Evolutionary conservation across 768 basidiomycete species (phyloP), one percentile per base, ranked within the genome.

Genomic region (Coprinopsis cinerea): DNA sequence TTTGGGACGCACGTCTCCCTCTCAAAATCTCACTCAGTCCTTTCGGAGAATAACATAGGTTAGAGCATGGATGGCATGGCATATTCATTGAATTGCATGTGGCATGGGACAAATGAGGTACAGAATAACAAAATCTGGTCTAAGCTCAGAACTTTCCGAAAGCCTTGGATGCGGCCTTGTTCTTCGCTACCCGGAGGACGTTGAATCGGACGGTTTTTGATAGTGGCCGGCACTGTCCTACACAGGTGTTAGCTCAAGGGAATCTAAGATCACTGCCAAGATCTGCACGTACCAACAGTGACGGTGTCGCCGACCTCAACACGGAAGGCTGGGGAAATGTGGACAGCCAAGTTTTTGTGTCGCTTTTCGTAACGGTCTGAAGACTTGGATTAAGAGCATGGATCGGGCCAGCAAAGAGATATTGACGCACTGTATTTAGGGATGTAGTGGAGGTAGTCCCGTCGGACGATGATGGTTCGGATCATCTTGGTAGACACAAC

Each of bases 141-240:
- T 49, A 51, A 13, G 55, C 57, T 66, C 55, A 92, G 77, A 97
- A 98, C 83, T 97, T 97, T 74, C 82, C 81, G 76, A 98, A 98
- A 45, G 88, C 75, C 79, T 95, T 96, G 52, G 82, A 70, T 27
- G 91, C 66, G 10, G 91, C 92, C 82, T 93, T 94, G 83, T 73
- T 93, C 83, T 88, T 92, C 57, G 83, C 68, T 69, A 99, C 95
- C 62, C 94, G 88, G 66, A 98, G 71, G 52, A 99, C 96, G 73
- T 99, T 99, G 86, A 99, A 99, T 44, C 96, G 90, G 63, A 97
- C 92, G 27, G 95, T 98, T 75, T 99, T 99, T 54, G 96, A 98
- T 62, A 98, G 73, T 60, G 96, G 96, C 67, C 96, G 88, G 78
- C 96, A 99, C 82, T 99, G 96, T 28, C 93, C 92, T 92, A 60